These are phyloP conservation scores for Mixia osmundae DNA, from an alignment of 1,284 basidiomycete species.

Conservation along the genomic window DNA sequence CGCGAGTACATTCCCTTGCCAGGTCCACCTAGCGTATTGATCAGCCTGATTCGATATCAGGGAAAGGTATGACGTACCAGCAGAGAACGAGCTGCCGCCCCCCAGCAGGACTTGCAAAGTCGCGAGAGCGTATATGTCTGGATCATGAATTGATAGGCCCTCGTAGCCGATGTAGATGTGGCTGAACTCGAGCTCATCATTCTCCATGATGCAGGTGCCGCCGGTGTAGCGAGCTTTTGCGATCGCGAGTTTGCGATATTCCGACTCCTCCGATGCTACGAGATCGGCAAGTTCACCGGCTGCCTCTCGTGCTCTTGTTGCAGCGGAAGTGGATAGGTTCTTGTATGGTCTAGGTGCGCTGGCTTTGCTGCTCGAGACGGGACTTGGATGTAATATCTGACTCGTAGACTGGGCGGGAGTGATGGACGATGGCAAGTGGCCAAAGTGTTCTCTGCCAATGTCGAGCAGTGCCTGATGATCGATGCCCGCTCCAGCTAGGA, in stretches of 20 bases:
- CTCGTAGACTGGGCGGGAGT: not conserved
- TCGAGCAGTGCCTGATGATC: slow-evolving; percentile 68
- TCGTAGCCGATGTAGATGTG: slow-evolving; percentile 87
- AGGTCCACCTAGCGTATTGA: no score
- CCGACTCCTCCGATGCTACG: slow-evolving; percentile 17
- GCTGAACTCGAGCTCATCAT: slow-evolving; percentile 49
- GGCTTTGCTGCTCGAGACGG: slow-evolving; percentile 34
- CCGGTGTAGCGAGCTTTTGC: slow-evolving; percentile 55
- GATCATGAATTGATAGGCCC: slow-evolving; percentile 72
- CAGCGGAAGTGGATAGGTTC: slow-evolving; percentile 11
- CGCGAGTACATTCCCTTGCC: slow-evolving; percentile 99
- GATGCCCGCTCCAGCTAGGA: slow-evolving; percentile 82
- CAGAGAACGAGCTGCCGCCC: slow-evolving; percentile 85
- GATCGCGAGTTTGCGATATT: slow-evolving; percentile 23
- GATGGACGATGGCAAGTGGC: slow-evolving; percentile 29
- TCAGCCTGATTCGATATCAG: slow-evolving; percentile 26
- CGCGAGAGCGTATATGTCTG: slow-evolving; percentile 82
- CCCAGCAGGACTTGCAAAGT: slow-evolving; percentile 88
- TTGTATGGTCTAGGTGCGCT: slow-evolving; percentile 24
- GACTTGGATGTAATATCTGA: slow-evolving; percentile 18
- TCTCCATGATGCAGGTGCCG: slow-evolving; percentile 46
- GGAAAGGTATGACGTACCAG: no score
- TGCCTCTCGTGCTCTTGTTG: slow-evolving; percentile 11
- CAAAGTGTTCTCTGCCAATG: slow-evolving; percentile 60
- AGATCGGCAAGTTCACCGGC: slow-evolving; percentile 12